These are phyloP conservation scores for Sclerotinia nivalis DNA, from an alignment of 2,329 filamentous ascomycete genomes.

Conservation along the genomic window DNA sequence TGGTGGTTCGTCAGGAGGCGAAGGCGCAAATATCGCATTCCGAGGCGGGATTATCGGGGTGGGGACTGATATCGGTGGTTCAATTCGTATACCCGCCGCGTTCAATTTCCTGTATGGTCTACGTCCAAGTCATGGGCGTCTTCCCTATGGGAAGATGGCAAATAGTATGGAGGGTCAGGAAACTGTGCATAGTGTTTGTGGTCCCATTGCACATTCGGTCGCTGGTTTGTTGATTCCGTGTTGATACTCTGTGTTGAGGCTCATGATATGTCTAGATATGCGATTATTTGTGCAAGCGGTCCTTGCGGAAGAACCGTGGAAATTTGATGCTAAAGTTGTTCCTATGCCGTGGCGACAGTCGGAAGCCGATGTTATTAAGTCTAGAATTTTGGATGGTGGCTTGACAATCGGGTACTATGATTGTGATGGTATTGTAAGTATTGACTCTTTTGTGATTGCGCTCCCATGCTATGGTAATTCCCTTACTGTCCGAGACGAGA, in stretches of 20 bases:
- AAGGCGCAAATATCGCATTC: conserved; percentile 40
- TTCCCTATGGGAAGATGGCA: conserved; percentile 40
- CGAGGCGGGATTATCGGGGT: conserved; percentile 39
- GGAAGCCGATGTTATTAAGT: conserved; percentile 39
- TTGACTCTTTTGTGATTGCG: not conserved
- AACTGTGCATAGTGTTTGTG: conserved; percentile 42
- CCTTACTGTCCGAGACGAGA: too few relatives aligned
- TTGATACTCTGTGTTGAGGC: conserved; percentile 32
- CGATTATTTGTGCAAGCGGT: conserved; percentile 43
- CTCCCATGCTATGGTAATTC: not conserved
- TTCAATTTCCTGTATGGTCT: conserved; percentile 45
- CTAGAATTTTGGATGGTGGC: conserved; percentile 42
- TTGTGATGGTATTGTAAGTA: conserved; percentile 41
- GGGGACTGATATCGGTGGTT: conserved; percentile 41
- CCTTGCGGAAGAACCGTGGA: conserved; percentile 42
- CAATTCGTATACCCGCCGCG: conserved; percentile 43
- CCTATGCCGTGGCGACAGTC: conserved; percentile 47
- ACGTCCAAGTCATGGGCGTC: conserved; percentile 39
- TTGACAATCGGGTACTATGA: conserved; percentile 43
- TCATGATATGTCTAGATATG: conserved; percentile 37
- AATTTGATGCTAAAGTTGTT: conserved; percentile 43
- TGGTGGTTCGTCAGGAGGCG: conserved; percentile 41
- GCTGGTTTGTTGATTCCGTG: conserved; percentile 40
- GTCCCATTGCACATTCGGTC: conserved; percentile 42
- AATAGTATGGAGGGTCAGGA: conserved; percentile 47